A percentile compares a stretch with the other conserved stretches of the same genome.
These are phyloP conservation scores for Eleusine indica DNA, from an alignment of 176 grass and related monocot genomes.

Conservation along the genomic window DNA sequence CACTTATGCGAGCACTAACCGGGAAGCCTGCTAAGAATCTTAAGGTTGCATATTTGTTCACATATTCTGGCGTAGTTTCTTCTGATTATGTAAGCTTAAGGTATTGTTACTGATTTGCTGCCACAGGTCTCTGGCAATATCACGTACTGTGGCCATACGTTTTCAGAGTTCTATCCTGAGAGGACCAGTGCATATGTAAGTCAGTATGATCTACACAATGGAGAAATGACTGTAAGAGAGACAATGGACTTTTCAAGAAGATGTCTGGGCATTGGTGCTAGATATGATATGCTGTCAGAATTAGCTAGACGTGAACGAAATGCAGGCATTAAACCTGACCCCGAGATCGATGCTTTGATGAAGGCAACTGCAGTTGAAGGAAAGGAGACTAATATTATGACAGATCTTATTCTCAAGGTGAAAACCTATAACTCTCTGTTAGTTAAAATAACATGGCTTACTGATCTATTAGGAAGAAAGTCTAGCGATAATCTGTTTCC, in stretches of 20 bases:
- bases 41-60: conserved; percentile 45
- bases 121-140: conserved; percentile 52
- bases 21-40: conserved; percentile 74
- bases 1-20: conserved; percentile 71
- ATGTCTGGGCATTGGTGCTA: conserved; percentile 61
- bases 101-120: not conserved
- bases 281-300: conserved; percentile 66
- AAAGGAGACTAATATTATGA: conserved; percentile 46
- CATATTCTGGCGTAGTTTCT: not conserved
- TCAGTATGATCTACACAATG: conserved; percentile 67
- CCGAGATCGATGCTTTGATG: conserved; percentile 74
- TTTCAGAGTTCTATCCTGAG: conserved; percentile 70
- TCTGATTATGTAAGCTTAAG: not conserved
- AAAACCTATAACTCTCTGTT: conserved; percentile 7
- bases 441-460: not conserved
- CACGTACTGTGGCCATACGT: conserved; percentile 54
- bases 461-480: conserved; percentile 4
- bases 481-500: not conserved
- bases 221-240: conserved; percentile 80
- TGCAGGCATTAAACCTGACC: conserved; percentile 71
- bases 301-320: conserved; percentile 52
- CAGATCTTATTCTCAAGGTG: conserved; percentile 70
- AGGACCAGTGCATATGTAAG: conserved; percentile 68
- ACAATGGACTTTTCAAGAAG: conserved; percentile 68
- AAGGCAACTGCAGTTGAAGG: conserved; percentile 70